Evolutionary conservation across 2,329 filamentous ascomycete species (phyloP).

Genomic region (Falciphora oryzae): DNA sequence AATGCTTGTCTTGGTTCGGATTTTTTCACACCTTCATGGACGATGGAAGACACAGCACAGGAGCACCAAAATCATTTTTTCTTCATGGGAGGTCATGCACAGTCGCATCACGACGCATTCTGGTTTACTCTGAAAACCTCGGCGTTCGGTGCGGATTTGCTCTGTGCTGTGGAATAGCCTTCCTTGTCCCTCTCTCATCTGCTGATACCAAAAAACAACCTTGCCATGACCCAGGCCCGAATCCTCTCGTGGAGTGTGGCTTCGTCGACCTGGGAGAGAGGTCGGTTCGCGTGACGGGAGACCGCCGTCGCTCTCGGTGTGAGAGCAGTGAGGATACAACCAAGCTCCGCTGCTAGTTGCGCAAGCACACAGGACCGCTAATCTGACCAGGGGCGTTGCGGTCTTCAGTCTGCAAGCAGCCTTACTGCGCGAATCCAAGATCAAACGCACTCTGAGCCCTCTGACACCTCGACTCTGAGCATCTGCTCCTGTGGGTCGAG

Average conservation of each 20-base stretch:
- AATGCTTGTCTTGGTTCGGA: slow-evolving; percentile 30
- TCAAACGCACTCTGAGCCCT: slow-evolving; percentile 5
- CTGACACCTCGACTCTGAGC: slow-evolving; percentile 8
- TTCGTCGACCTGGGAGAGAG: no score
- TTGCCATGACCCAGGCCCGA: background rate
- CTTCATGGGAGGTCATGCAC: slow-evolving; percentile 5
- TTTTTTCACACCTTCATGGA: slow-evolving; percentile 19
- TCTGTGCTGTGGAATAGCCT: slow-evolving; percentile 1
- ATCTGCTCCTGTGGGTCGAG: slow-evolving; percentile 2
- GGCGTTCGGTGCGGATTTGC: background rate
- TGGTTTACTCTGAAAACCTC: background rate
- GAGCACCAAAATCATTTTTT: slow-evolving; percentile 10
- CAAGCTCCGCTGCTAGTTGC: background rate
- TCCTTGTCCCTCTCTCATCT: slow-evolving; percentile 1
- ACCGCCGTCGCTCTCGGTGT: background rate
- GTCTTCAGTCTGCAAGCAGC: slow-evolving; percentile 9
- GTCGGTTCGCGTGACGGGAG: background rate
- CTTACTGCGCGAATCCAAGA: slow-evolving; percentile 10
- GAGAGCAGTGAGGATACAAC: background rate
- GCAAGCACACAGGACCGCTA: slow-evolving; percentile 3
- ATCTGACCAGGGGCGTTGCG: slow-evolving; percentile 8
- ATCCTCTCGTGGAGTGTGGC: no score
- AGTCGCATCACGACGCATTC: slow-evolving; percentile 8
- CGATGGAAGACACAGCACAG: slow-evolving; percentile 4
- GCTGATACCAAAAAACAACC: background rate